Percentiles rank a stretch among this genome's conserved stretches.
phyloP scores from a whole-genome alignment of 208 protist species.

The Sergeia podlipaevii region DNA sequence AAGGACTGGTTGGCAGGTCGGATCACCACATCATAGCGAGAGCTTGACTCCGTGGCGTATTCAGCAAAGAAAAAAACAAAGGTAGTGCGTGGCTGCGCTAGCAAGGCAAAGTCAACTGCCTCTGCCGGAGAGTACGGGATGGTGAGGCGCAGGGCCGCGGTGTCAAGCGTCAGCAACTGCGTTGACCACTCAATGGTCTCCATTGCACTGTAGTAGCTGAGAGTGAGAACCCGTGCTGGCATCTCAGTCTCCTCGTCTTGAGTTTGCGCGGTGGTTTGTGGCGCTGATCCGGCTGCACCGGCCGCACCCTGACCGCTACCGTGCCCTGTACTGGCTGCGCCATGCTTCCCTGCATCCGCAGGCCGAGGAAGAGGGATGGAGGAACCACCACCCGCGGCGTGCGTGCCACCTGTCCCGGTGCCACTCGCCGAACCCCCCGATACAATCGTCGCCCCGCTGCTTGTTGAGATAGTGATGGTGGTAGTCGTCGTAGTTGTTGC shows the following conservation, averaged over 20 bases:
- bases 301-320: background rate
- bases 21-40: conserved; percentile 64
- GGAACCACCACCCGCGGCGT: background rate
- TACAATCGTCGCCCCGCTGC: background rate
- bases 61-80: conserved; percentile 91
- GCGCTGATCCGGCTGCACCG: too few species aligned
- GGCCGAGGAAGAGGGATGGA: background rate
- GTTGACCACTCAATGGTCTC: conserved; percentile 70
- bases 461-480: background rate
- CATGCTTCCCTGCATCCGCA: background rate
- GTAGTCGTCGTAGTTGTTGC: background rate
- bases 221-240: conserved; percentile 40
- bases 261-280: conserved; percentile 12
- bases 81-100: conserved; percentile 57
- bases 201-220: conserved; percentile 54
- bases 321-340: background rate
- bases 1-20: conserved; percentile 43
- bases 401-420: background rate
- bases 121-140: conserved; percentile 76
- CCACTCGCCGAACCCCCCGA: background rate
- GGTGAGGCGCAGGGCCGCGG: conserved; percentile 19
- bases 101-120: conserved; percentile 71
- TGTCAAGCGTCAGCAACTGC: conserved; percentile 44
- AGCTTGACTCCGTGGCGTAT: conserved; percentile 61
- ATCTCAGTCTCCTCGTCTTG: conserved; percentile 7